Evolutionary conservation across 2,329 filamentous ascomycete genomes (phyloP), one percentile per base, ranked within the genome.

Genomic region (Sporothrix variecibatus): DNA sequence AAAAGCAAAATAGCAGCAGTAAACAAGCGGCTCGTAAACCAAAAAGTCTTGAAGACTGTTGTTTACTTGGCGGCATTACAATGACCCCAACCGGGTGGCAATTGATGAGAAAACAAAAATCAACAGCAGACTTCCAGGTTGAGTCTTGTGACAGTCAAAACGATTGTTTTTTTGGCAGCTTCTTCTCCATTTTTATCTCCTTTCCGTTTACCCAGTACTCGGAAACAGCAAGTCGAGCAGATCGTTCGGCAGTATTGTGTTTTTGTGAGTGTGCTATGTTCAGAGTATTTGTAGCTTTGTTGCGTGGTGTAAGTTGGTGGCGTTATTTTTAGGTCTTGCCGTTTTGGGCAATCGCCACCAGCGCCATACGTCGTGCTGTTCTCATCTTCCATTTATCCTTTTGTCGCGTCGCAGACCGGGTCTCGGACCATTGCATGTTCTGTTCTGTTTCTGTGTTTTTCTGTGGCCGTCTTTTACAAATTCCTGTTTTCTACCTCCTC

Each of bases 261-360:
- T n/a, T 38, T n/a, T 38, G 31, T 62, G 17, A 38, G 15, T 62
- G 31, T 38, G 20, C 17, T n/a, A 1, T 23, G 17, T n/a, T 20
- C 23, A 28, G 6, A 9, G 53, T 58, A 58, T 31, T 38, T 62
- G 58, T 23, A 62, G 17, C 20, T 31, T 38, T 31, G 58, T n/a
- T 3, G 9, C 12, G 20, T 64, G 31, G 60, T 40, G 60, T 40
- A 64, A 40, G 60, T 64, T 7, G 31, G 31, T 62, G 17, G 58
- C 31, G 58, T 64, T 64, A 64, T 64, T 40, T 64, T 64, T 64
- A 64, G 58, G 17, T 64, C 8, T 64, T 64, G 7, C 60, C 58
- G 15, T 62, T 62, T 62, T 62, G 58, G 58, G 58, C 17, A 38
- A 38, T 62, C 17, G 26, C 15, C 12, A 34, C 23, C 34, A 3